Evolutionary conservation across 2,329 filamentous ascomycete genomes (phyloP).

Genomic region (Malbranchea zuffiana): DNA sequence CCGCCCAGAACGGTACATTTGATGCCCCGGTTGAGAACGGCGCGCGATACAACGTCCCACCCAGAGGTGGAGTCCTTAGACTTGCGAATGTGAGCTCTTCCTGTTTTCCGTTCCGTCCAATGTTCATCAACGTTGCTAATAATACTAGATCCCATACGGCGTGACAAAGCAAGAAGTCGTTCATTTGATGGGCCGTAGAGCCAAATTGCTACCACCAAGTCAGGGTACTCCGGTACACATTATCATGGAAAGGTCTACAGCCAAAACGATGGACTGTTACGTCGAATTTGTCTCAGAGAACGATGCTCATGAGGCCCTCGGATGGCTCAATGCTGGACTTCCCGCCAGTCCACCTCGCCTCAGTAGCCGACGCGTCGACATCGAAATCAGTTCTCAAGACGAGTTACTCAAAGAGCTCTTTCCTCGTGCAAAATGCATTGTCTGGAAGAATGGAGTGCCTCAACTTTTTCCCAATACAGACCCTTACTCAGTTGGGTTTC

Average conservation of each 20-base stretch:
- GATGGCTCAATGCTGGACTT: conserved; percentile 28
- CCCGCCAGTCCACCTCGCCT: conserved; percentile 34
- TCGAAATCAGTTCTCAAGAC: conserved; percentile 38
- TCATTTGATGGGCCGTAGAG: conserved; percentile 37
- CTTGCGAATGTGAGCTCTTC: conserved; percentile 27
- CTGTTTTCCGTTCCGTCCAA: conserved; percentile 1
- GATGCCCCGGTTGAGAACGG: conserved; percentile 24
- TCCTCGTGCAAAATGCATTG: conserved; percentile 41
- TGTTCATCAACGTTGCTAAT: neutral
- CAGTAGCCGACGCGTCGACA: conserved; percentile 38
- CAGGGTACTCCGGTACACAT: conserved; percentile 43
- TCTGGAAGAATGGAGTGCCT: conserved; percentile 33
- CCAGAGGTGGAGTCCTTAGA: conserved; percentile 25
- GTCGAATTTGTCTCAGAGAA: conserved; percentile 34
- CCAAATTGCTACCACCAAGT: conserved; percentile 28
- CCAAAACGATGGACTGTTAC: conserved; percentile 46
- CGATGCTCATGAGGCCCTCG: conserved; percentile 32
- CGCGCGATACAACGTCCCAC: conserved; percentile 15
- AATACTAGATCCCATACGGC: conserved; percentile 39
- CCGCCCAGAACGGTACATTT: conserved; percentile 8
- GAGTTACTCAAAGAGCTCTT: conserved; percentile 43
- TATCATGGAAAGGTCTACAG: conserved; percentile 48
- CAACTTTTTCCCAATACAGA: conserved; percentile 28
- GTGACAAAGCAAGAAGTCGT: conserved; percentile 40
- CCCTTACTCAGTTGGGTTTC: conserved; percentile 40